Conservation (phyloP, 768 basidiomycete species). For the Agaricus bisporus region DNA sequence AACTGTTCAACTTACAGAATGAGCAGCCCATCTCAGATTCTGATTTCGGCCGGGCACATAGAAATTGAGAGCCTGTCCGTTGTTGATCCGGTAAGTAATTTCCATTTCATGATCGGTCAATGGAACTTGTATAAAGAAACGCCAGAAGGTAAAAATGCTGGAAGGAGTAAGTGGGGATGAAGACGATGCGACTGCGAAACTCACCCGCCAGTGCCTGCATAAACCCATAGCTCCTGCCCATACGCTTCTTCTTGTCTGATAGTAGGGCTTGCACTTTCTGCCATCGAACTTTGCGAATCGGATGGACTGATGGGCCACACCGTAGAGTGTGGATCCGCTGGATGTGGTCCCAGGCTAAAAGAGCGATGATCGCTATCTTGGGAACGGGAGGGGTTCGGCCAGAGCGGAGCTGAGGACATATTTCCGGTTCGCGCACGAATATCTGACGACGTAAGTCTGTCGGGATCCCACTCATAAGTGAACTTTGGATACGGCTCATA, state of each 20-base stretch:
- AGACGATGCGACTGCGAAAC: slow-evolving; percentile 15
- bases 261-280: slow-evolving; percentile 22
- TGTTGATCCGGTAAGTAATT: slow-evolving; percentile 78
- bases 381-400: not conserved
- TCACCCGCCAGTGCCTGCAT: slow-evolving; percentile 50
- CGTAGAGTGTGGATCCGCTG: slow-evolving; percentile 63
- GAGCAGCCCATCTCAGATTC: slow-evolving; percentile 88
- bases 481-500: slow-evolving; percentile 72
- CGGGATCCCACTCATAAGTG: slow-evolving; percentile 71
- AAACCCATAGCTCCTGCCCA: slow-evolving; percentile 73
- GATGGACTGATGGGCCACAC: slow-evolving; percentile 18
- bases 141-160: slow-evolving; percentile 91
- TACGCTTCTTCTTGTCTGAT: slow-evolving; percentile 35
- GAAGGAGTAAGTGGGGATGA: not conserved
- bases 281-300: slow-evolving; percentile 7
- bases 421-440: slow-evolving; percentile 10
- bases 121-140: slow-evolving; percentile 83
- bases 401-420: slow-evolving; percentile 7
- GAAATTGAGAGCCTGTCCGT: slow-evolving; percentile 72
- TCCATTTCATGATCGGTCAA: slow-evolving; percentile 65
- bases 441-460: slow-evolving; percentile 21
- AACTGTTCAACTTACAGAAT: slow-evolving; percentile 53
- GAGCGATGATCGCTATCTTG: slow-evolving; percentile 17
- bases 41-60: slow-evolving; percentile 74
- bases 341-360: slow-evolving; percentile 65